Conservation (phyloP, 1,284 basidiomycete species). For the Cutaneotrichosporon cavernicola region DNA sequence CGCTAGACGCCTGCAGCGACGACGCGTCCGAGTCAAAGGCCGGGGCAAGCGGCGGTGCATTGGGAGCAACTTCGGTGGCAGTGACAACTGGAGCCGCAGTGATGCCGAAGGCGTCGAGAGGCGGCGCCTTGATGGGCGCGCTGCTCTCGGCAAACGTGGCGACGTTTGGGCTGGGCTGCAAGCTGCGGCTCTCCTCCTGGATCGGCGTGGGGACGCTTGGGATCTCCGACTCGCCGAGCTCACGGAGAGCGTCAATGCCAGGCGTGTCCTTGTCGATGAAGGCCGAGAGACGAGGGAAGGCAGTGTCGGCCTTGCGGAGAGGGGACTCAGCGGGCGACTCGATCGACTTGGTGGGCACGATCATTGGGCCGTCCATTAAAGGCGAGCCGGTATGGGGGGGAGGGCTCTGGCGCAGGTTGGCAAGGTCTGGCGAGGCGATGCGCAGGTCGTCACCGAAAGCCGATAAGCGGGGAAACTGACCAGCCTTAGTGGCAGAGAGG, state of each 20-base stretch:
- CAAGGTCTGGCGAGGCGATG: slow-evolving; percentile 1
- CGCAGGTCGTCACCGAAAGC: slow-evolving; percentile 10
- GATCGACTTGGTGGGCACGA: slow-evolving; percentile 4
- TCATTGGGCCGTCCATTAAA: neutral
- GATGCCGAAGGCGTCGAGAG: slow-evolving; percentile 1
- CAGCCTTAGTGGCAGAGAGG: neutral
- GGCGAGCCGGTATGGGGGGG: neutral
- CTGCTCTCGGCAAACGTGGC: slow-evolving; percentile 1
- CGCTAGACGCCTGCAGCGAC: neutral
- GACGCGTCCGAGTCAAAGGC: slow-evolving; percentile 6
- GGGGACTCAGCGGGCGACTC: slow-evolving; percentile 10
- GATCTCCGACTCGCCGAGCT: neutral
- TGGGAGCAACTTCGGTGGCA: neutral
- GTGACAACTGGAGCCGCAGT: neutral
- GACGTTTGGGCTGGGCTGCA: slow-evolving; percentile 5
- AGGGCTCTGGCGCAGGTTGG: slow-evolving; percentile 2
- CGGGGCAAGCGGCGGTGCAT: neutral
- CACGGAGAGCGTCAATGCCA: slow-evolving; percentile 1
- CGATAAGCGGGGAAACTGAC: slow-evolving; percentile 6
- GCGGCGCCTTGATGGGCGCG: neutral
- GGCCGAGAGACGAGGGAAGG: slow-evolving; percentile 13
- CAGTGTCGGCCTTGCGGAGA: slow-evolving; percentile 13
- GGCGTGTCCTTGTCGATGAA: slow-evolving; percentile 11
- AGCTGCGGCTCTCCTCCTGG: slow-evolving; percentile 7
- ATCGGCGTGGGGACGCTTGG: slow-evolving; percentile 6